phyloP scores from a whole-genome alignment of 441 rosid genomes.

The Omphalea diandra region DNA sequence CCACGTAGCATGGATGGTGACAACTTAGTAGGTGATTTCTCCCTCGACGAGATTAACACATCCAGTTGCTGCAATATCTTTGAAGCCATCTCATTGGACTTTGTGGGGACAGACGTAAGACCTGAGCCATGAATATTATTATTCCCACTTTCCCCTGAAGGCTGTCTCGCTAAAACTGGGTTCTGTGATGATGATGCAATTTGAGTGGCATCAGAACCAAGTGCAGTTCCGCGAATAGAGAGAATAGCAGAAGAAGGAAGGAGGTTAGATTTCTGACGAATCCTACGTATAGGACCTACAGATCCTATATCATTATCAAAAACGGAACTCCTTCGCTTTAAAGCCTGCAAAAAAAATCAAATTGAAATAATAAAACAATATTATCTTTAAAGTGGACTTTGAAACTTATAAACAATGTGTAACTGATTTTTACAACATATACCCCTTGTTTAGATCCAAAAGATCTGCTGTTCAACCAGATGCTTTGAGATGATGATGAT shows the following conservation, averaged over 20 bases:
- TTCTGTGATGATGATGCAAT: slow-evolving; percentile 34
- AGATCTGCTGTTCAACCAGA: slow-evolving; percentile 44
- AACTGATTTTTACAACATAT: slow-evolving; percentile 22
- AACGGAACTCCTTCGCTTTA: slow-evolving; percentile 74
- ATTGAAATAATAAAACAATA: not conserved
- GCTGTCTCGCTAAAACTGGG: slow-evolving; percentile 25
- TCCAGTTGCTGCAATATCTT: slow-evolving; percentile 78
- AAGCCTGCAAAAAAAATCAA: slow-evolving; percentile 46
- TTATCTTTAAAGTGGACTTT: not conserved
- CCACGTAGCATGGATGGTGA: slow-evolving; percentile 79
- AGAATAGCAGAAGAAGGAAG: slow-evolving; percentile 41
- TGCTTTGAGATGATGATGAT: slow-evolving; percentile 50
- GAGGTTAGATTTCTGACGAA: slow-evolving; percentile 80
- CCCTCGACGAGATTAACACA: slow-evolving; percentile 59
- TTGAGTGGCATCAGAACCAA: slow-evolving; percentile 29
- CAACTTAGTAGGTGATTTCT: slow-evolving; percentile 70
- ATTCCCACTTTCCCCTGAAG: slow-evolving; percentile 39
- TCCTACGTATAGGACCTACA: slow-evolving; percentile 83
- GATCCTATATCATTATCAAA: slow-evolving; percentile 82
- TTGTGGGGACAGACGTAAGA: slow-evolving; percentile 56
- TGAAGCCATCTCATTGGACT: slow-evolving; percentile 78
- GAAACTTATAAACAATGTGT: not conserved
- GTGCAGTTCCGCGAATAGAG: slow-evolving; percentile 28
- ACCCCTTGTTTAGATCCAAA: slow-evolving; percentile 70
- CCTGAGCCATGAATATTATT: slow-evolving; percentile 40